Conservation (phyloP, 2,329 filamentous ascomycete genomes). For the Cercospora nicotianae region DNA sequence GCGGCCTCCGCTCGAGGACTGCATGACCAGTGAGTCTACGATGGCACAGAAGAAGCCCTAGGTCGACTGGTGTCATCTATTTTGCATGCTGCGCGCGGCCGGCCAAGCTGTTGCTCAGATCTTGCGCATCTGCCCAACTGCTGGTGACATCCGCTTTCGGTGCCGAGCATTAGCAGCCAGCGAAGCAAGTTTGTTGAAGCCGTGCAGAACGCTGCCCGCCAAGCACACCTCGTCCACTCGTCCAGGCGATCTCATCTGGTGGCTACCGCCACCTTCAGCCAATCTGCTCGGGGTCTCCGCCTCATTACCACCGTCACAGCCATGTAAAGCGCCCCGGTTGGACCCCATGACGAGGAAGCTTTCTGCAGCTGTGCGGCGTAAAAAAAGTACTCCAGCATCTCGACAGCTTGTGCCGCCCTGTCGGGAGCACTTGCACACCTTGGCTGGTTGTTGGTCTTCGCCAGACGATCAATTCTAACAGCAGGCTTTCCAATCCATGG, state of each 20-base stretch:
- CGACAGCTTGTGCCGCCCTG: not conserved
- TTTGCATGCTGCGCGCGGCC: not conserved
- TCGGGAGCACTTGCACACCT: not conserved
- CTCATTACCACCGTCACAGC: not conserved
- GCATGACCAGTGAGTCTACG: not conserved
- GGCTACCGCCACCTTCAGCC: slow-evolving; percentile 1
- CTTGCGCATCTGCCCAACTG: not conserved
- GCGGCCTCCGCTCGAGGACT: not conserved
- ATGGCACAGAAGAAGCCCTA: not conserved
- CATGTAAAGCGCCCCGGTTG: not conserved
- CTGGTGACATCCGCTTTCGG: slow-evolving; percentile 1
- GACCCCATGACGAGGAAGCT: not conserved
- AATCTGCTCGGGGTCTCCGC: slow-evolving; percentile 3
- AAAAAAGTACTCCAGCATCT: not conserved
- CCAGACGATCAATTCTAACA: not conserved
- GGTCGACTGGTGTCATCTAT: not conserved
- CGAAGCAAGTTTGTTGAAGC: slow-evolving; percentile 2
- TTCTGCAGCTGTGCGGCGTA: slow-evolving; percentile 4
- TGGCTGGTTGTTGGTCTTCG: not conserved
- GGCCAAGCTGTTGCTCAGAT: not conserved
- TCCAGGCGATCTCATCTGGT: not conserved
- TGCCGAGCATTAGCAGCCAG: not conserved
- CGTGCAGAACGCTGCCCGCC: not conserved
- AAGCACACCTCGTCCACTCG: not conserved
- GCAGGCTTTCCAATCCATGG: not conserved